These are phyloP conservation scores for Leccinellum rugosiceps DNA, from an alignment of 768 basidiomycete species.

Conservation along the genomic window DNA sequence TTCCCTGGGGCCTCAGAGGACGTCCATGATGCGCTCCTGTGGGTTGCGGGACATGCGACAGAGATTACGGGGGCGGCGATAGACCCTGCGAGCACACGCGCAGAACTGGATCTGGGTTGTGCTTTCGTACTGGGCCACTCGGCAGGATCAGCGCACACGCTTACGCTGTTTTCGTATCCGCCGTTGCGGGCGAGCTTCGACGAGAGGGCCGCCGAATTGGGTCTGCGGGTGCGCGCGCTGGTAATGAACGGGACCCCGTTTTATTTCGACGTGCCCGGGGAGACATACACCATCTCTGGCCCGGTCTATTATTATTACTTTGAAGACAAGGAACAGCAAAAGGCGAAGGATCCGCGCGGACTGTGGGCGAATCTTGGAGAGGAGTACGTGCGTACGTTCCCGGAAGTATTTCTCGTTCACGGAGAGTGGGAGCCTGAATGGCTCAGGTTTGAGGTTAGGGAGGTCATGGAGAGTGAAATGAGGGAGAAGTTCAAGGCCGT, in stretches of 20 bases:
- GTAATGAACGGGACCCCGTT: conserved; percentile 48
- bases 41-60: conserved; percentile 41
- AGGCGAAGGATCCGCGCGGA: conserved; percentile 38
- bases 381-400: conserved; percentile 37
- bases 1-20: conserved; percentile 58
- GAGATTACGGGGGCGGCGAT: conserved; percentile 14
- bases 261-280: conserved; percentile 30
- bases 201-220: conserved; percentile 19
- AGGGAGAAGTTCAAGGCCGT: conserved; percentile 32
- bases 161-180: conserved; percentile 40
- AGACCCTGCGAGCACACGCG: not conserved
- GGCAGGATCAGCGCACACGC: conserved; percentile 52
- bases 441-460: conserved; percentile 34
- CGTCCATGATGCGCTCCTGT: conserved; percentile 57
- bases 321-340: conserved; percentile 42
- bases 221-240: conserved; percentile 38
- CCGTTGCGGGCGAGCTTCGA: conserved; percentile 32
- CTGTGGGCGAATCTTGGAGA: conserved; percentile 39
- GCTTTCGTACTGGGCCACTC: conserved; percentile 60
- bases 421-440: conserved; percentile 53
- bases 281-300: conserved; percentile 23
- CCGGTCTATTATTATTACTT: conserved; percentile 26
- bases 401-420: conserved; percentile 46
- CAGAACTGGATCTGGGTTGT: conserved; percentile 36
- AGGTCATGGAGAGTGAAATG: conserved; percentile 39